Base-by-base conservation (phyloP, 352 stramenopile species). In the Phytophthora melonis region DNA sequence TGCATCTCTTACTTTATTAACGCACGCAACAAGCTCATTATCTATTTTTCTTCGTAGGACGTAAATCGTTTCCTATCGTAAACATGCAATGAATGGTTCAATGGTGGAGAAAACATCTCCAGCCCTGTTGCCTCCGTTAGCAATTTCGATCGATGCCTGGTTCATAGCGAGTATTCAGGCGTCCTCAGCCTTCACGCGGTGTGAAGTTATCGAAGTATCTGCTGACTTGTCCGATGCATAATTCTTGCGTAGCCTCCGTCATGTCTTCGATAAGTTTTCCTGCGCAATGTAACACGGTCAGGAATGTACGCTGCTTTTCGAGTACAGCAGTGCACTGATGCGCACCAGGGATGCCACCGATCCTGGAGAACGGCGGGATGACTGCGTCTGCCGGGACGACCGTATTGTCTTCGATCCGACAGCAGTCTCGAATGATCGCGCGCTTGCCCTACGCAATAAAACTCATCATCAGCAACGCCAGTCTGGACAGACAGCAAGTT, bases 151-250 rank as follows among this genome's bases (percentile, higher is more conserved):
- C 5, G 13, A 45, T 45, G 36, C 16, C 36, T 16, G 36, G 36
- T 45, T 45, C 36, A 13, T 45, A 7, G 36, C 36, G 18, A 45
- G 36, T 13, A n/a, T 14, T 16, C 16, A 25, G 23, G 23, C 23
- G 13, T 13, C 36, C 36, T 73, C 45, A 83, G 19, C 74, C 75
- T n/a, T 80, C 53, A 58, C 63, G 70, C 8, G 84, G 86, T 10
- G 75, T 88, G 66, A 96, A 96, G 68, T 93, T 93, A 53, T 94
- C 89, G 76, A 94, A 96, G 70, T 92, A 96, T 30, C 89, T 84
- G 73, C 82, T 89, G 63, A 96, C 91, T 71, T 94, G 87, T 45
- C 81, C 80, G 16, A 86, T 74, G 52, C 77, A 93, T 55, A 89
- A 61, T 68, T 94, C 89, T 23, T 87, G 89, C 13, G 89, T 95